Base-by-base conservation (phyloP, 2,329 filamentous ascomycete genomes). In the Fusarium drepaniforme region DNA sequence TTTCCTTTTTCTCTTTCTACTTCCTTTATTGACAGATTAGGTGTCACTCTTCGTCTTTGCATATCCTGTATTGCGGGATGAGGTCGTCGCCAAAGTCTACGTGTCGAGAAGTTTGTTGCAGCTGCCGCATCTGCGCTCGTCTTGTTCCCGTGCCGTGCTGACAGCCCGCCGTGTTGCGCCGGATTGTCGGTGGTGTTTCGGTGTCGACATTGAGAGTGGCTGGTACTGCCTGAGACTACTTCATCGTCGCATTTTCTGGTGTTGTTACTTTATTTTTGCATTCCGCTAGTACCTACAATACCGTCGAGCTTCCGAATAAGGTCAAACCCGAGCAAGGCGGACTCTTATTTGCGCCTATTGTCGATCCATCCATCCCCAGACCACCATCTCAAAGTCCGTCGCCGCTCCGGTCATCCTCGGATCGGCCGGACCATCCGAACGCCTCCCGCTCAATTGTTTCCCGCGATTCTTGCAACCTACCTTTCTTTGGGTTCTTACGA, bases 401-500 rank as follows among this genome's bases (percentile, higher is more conserved):
- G 28, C 64, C 68, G 62, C 60, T 66, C 76, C 76, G 73, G 67
- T 60, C 59, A 66, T 60, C 70, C 66, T 66, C 72, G 72, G 72
- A 73, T 75, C 70, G 56, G 21, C 77, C 77, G 77, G 77, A 77
- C 71, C 66, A 61, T 56, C 66, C 65, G 61, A 67, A 75, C 56
- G 69, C 49, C 59, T 62, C 30, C 65, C 53, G 56, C 61, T 69
- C 49, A 44, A 57, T 67, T 51, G 7, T 63, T 72, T 30, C 63
- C 35, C 68, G 65, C 30, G 60, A 42, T 74, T 53, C 64, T n/a
- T 33, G 44, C 67, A 63, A 23, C 33, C 56, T 53, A 21, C 58
- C 18, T 46, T 21, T 42, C 67, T 66, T 61, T 53, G 46, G 35
- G 42, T 68, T 42, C 42, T 64, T 46, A 46, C n/a, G 33, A 60